phyloP scores from a whole-genome alignment of 2,329 filamentous ascomycete genomes.

The Trichoderma hamatum region DNA sequence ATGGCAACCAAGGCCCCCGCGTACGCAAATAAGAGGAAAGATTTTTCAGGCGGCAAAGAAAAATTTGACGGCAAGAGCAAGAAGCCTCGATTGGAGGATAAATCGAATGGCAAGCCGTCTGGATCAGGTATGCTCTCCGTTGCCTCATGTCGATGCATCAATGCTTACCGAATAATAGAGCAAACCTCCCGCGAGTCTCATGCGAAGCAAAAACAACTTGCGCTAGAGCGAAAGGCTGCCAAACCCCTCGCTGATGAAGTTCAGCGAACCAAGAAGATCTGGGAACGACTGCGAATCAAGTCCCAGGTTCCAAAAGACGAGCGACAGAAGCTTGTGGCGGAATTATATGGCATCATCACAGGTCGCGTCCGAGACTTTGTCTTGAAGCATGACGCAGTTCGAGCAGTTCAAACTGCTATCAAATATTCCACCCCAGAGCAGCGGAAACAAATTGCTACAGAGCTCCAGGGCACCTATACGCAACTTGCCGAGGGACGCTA shows the following conservation, averaged over 20 bases:
- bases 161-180: conserved; percentile 17
- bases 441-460: conserved; percentile 80
- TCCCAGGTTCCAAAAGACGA: conserved; percentile 91
- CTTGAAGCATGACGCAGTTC: conserved; percentile 97
- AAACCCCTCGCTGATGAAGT: conserved; percentile 93
- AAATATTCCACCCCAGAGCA: conserved; percentile 91
- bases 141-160: not conserved
- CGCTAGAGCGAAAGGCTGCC: conserved; percentile 83
- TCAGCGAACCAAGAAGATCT: conserved; percentile 89
- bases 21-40: conserved; percentile 61
- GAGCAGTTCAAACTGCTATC: conserved; percentile 93
- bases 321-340: conserved; percentile 80
- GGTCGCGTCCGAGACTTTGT: conserved; percentile 93
- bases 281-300: conserved; percentile 91
- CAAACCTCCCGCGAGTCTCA: conserved; percentile 83
- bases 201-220: conserved; percentile 86
- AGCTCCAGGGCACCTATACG: conserved; percentile 82
- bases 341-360: conserved; percentile 89
- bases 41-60: conserved; percentile 48
- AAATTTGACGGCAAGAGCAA: conserved; percentile 49
- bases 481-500: conserved; percentile 92
- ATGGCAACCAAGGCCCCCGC: conserved; percentile 55
- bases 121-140: conserved; percentile 46
- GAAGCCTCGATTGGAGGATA: conserved; percentile 50
- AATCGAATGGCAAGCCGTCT: conserved; percentile 39